Percentiles rank a stretch among this genome's conserved stretches.
Evolutionary conservation across 495 filamentous ascomycete species (phyloP).

Genomic region (Penicillium paxilli): DNA sequence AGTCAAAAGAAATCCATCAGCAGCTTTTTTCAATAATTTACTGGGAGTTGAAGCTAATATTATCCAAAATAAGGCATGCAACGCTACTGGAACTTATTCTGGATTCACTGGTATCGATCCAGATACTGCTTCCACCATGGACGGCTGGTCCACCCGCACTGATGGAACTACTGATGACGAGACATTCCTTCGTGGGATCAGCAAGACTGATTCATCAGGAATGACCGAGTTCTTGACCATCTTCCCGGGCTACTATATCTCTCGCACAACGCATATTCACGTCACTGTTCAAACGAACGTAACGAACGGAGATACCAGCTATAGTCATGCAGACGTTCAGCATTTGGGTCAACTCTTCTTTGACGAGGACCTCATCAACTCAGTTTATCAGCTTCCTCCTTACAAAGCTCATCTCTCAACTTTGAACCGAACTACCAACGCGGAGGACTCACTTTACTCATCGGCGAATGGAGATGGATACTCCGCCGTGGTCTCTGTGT

Average conservation of each 20-base stretch:
- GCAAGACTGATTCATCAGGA: slow-evolving; percentile 5
- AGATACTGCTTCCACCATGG: not conserved
- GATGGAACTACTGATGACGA: slow-evolving; percentile 8
- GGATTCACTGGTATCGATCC: slow-evolving; percentile 4
- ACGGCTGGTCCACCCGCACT: slow-evolving; percentile 1
- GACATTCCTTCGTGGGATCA: slow-evolving; percentile 12
- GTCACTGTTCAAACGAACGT: slow-evolving; percentile 8
- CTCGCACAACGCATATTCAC: slow-evolving; percentile 10
- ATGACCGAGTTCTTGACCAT: slow-evolving; percentile 8
- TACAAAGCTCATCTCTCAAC: slow-evolving; percentile 7
- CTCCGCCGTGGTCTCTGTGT: not conserved
- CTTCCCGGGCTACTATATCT: slow-evolving; percentile 10
- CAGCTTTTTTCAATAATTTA: too few relatives aligned
- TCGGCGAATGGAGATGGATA: slow-evolving; percentile 5
- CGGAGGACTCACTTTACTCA: slow-evolving; percentile 3
- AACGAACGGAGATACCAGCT: slow-evolving; percentile 1
- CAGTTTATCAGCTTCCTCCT: slow-evolving; percentile 5
- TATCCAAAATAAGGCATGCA: slow-evolving; percentile 11
- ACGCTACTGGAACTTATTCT: slow-evolving; percentile 9
- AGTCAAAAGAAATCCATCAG: too few relatives aligned
- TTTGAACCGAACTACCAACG: slow-evolving; percentile 5
- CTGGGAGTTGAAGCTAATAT: too few relatives aligned
- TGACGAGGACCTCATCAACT: slow-evolving; percentile 8
- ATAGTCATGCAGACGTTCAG: slow-evolving; percentile 1
- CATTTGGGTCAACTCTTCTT: slow-evolving; percentile 14